Base-by-base conservation (phyloP, 2,329 filamentous ascomycete genomes). In the Talaromyces amestolkiae region DNA sequence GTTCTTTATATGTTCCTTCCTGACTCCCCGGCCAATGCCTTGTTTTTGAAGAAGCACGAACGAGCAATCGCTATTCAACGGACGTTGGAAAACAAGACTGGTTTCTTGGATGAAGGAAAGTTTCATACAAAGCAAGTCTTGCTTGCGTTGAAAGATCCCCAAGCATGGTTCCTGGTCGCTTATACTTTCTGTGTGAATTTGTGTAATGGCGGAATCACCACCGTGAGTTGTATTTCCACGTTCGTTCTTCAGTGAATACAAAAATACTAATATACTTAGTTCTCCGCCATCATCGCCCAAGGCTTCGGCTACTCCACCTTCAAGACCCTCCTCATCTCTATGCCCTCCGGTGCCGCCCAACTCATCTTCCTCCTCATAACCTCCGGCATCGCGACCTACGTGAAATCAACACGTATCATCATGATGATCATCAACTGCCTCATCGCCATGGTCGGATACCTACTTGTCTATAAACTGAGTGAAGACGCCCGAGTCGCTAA, bases 1-100 rank as follows among this genome's bases (percentile, higher is more conserved):
- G 68, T 89, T 13, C 77, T 88, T 0, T 90, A 87, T 75, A 86
- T 81, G 79, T 80, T 80, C 54, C 79, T 90, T 1, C 86, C 88
- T 65, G 77, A 78, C 71, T 85, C 87, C 67, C 82, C 89, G 19
- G 72, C 81, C 0, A 83, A 83, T 0, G 81, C 82, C 5, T 74
- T 80, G 4, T 84, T 83, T 71, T 70, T 84, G 22, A 79, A 72
- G 3, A 75, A 80, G 22, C 70, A 77, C 10, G 81, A 84, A 66
- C 79, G 78, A 39, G 69, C 72, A 0, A 79, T 83, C 65, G 82
- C 79, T 5, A 73, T 83, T 51, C 81, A 84, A 65, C 80, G 82
- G 7, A 76, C 83, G 0, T 77, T 80, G 19, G 80, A 80, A 51
- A 83, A 84, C 63, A 79, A 83, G 61, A 83, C 81, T 1, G 81